Base-by-base conservation (phyloP, 2,329 filamentous ascomycete species). In the Dothistroma pini region DNA sequence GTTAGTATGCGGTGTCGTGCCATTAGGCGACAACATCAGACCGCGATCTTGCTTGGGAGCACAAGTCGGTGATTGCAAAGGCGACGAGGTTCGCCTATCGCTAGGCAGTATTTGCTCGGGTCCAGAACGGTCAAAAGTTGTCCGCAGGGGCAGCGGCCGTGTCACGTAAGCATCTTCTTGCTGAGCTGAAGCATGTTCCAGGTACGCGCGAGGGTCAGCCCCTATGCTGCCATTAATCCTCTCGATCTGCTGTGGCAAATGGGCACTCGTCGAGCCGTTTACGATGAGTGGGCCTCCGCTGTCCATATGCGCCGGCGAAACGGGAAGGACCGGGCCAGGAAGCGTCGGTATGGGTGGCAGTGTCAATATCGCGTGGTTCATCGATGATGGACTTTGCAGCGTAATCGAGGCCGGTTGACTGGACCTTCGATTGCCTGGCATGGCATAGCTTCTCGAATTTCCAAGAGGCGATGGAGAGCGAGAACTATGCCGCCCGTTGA, bases 401-500 rank as follows among this genome's bases (percentile, higher is more conserved):
- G 58, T 35, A 1, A 31, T 31, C 9, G 48, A 35, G 2, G 49
- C 51, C 5, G 62, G 25, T 53, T 66, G 59, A 25, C 59, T 65
- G 10, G 66, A 55, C 31, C 61, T 63, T 56, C 70, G 60, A 57
- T 72, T 68, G 48, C 64, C 66, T 49, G 64, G 70, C 29, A 66
- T 68, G 9, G 72, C 69, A 56, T 77, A 76, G 50, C 74, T 78
- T 51, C 78, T 72, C 54, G 75, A 64, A 57, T 79, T 76, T 5
- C 76, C 75, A 32, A 81, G 71, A 1, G 80, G 79, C 3, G 80
- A 81, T 19, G 80, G 79, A 19, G 80, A 81, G 31, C 79, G 72
- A 16, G 71, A 73, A 21, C 47, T 64, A 57, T 71, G 72, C 21
- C 65, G 56, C 11, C 69, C 72, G 57, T 72, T 74, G 21, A 63